Conservation (phyloP, 306 rosid species). For the Vigna hirtella region DNA sequence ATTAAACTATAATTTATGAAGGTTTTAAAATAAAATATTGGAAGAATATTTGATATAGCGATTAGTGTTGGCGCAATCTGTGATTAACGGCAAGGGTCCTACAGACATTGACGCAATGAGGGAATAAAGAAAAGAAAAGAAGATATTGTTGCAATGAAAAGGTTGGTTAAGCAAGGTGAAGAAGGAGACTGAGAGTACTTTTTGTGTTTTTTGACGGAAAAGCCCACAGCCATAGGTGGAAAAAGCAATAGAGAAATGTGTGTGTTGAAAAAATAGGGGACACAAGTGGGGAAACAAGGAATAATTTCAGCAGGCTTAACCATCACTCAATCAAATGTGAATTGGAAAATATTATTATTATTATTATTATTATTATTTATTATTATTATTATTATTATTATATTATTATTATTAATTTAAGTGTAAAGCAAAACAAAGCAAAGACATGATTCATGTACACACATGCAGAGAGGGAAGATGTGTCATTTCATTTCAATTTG, state of each 20-base stretch:
- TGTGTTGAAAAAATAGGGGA: constrained; percentile 43
- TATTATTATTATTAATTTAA: neutral
- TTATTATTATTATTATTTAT: neutral
- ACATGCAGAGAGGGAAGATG: constrained; percentile 26
- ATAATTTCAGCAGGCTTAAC: constrained; percentile 44
- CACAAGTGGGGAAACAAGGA: constrained; percentile 43
- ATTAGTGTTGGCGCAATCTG: constrained; percentile 17
- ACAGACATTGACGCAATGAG: constrained; percentile 27
- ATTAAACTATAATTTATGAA: constrained; percentile 10
- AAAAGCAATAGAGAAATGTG: constrained; percentile 31
- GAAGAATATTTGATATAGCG: too few relatives aligned
- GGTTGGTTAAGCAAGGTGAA: constrained; percentile 34
- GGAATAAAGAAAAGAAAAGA: constrained; percentile 42
- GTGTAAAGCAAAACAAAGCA: neutral
- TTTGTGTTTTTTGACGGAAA: neutral
- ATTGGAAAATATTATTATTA: constrained; percentile 28
- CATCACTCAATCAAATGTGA: constrained; percentile 40
- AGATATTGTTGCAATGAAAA: constrained; percentile 28
- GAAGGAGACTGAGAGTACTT: constrained; percentile 1
- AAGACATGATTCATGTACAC: neutral
- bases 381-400: neutral
- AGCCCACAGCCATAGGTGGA: constrained; percentile 30
- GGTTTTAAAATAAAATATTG: neutral
- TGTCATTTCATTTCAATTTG: neutral
- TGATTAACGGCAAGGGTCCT: constrained; percentile 44